Base-by-base conservation (phyloP, 2,329 filamentous ascomycete genomes). In the Didymella pomorum region DNA sequence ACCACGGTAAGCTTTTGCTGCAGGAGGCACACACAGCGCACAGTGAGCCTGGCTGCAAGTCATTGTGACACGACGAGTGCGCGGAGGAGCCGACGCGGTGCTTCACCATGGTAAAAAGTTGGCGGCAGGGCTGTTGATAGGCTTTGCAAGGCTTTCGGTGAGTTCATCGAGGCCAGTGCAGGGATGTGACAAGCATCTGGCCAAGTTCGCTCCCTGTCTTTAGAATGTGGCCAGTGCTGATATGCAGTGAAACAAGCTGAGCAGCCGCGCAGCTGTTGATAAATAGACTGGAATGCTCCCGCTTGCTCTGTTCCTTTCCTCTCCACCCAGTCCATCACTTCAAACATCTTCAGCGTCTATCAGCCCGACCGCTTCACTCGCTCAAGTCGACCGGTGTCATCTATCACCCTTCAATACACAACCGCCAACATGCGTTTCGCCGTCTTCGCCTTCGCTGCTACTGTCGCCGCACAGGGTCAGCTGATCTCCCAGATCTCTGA, bases 401-500 rank as follows among this genome's bases (percentile, higher is more conserved):
- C 57, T 28, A 59, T 43, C 47, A 42, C 46, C 21, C 41, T 33
- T 18, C 41, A 45, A 7, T 25, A 25, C 3, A 25, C 59, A 51
- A 58, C 44, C 63, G 39, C 59, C 69, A 72, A 67, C 47, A 75
- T 75, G 73, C 72, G 72, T 65, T 72, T 70, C 71, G 59, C 70
- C 50, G 44, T 64, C 65, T 64, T 69, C 64, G 59, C 67, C 64
- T 41, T 73, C 61, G 71, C 70, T 52, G 70, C 68, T 56, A 58
- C 66, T 58, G 72, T 64, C 55, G 68, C 67, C 58, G 73, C 71
- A 48, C 61, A 65, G 43, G 68, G 71, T 31, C 70, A 73, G 69
- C 59, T 62, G 58, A 76, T 77, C 69, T 68, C 71, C 52, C 74
- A 77, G 70, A 77, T 77, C 65, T 64, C 62, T 55, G 74, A 77